Evolutionary conservation across 768 basidiomycete genomes (phyloP).

Genomic region (Favolaschia claudopus): DNA sequence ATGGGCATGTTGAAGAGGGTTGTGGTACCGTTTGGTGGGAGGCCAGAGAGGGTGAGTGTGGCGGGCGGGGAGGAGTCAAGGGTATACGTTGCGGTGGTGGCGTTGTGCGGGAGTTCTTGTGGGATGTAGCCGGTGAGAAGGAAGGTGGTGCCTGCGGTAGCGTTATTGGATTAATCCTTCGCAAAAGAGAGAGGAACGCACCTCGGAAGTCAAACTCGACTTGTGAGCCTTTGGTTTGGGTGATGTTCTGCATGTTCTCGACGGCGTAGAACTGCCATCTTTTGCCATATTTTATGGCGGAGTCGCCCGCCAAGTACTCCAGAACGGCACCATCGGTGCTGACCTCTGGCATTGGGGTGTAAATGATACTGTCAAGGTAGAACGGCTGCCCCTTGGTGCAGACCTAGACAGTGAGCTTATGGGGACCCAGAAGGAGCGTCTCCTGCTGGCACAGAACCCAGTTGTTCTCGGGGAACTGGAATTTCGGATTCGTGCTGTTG

Average conservation of each 20-base stretch:
- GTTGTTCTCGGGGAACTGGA: constrained; percentile 33
- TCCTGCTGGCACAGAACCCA: constrained; percentile 32
- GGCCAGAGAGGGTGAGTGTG: constrained; percentile 31
- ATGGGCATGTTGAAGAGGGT: constrained; percentile 34
- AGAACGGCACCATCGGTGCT: constrained; percentile 26
- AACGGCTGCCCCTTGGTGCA: constrained; percentile 32
- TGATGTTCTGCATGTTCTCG: constrained; percentile 32
- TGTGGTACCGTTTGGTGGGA: not conserved
- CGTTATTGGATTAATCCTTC: too few species aligned
- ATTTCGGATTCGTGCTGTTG: constrained; percentile 17
- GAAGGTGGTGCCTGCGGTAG: constrained; percentile 13
- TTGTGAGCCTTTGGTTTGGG: too few species aligned
- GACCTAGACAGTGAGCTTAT: constrained; percentile 33
- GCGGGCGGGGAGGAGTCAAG: constrained; percentile 30
- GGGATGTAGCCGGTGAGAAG: constrained; percentile 23
- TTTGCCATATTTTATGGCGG: constrained; percentile 26
- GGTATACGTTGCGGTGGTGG: constrained; percentile 18
- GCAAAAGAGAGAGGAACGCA: too few species aligned
- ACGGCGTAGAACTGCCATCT: constrained; percentile 31
- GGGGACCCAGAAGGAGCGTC: constrained; percentile 31
- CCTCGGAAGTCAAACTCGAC: too few species aligned
- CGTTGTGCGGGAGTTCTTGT: not conserved
- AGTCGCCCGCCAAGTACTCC: constrained; percentile 29
- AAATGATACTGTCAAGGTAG: constrained; percentile 38
- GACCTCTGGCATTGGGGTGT: constrained; percentile 32